Base-by-base conservation (phyloP, 306 rosid species). In the Cucumis hystrix region DNA sequence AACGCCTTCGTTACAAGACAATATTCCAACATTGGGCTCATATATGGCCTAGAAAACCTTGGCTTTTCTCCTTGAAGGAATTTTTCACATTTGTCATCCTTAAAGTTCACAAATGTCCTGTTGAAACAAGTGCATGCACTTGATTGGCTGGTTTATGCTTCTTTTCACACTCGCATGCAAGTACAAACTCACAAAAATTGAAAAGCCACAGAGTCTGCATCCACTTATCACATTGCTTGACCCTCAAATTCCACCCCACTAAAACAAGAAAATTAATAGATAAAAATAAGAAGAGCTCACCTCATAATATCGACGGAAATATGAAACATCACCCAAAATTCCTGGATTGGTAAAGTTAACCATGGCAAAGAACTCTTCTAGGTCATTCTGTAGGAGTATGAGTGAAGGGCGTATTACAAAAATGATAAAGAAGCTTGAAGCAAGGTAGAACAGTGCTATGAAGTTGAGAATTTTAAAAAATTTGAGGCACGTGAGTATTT, bases 311-410 rank as follows among this genome's bases (percentile, higher is more conserved):
- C 92, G 97, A 40, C 96, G 95, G 74, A 94, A 94, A 84, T 94
- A 83, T 66, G 89, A 79, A 56, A 83, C 88, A 75, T 85, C 91
- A 71, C 95, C 93, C 81, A 94, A 72, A 79, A 94, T 90, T 79
- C 97, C 93, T 51, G 93, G 96, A 84, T 94, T 94, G 43, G 97
- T 94, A 79, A 94, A 94, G 84, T 90, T 92, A 70, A 94, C 98
- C 97, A 94, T 94, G 33, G 97, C 86, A 52, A 83, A 94, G 88
- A 94, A 94, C 86, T 94, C 98, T 87, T 92, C 96, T 17, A 94
- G 87, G 83, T 94, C 97, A 87, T 94, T 94, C 98, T 94, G 97
- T 83, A 81, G 82, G 61, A 64, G 72, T 80, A 25, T 30, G 30
- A 65, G 39, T 20, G 75, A 63, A 51, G 39, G 21, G 8, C 16